Conservation (phyloP, 2,329 filamentous ascomycete species). For the Coniochaeta sp. region DNA sequence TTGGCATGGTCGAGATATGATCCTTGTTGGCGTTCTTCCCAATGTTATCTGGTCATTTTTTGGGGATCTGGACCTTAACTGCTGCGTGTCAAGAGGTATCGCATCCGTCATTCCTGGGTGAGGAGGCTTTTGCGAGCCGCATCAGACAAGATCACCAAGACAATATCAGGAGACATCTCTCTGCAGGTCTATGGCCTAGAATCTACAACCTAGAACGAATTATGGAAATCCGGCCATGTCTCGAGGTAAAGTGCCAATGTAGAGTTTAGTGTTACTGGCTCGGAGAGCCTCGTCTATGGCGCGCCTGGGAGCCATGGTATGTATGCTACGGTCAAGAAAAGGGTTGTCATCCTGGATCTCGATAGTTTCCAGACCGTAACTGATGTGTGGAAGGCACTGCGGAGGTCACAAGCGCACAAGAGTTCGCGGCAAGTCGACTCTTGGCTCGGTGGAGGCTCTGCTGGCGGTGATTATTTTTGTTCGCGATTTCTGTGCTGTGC, state of each 20-base stretch:
- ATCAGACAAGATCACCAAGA: neutral
- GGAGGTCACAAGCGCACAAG: neutral
- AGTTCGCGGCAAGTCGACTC: neutral
- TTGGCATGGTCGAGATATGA: neutral
- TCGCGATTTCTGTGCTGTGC: too few relatives aligned
- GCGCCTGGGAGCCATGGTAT: neutral
- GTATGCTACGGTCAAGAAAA: neutral
- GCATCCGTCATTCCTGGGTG: neutral
- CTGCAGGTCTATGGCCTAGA: neutral
- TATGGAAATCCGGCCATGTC: too few relatives aligned
- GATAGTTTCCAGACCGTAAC: neutral
- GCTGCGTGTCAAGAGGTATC: too few relatives aligned
- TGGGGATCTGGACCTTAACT: neutral
- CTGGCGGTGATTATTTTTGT: neutral
- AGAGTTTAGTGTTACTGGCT: neutral
- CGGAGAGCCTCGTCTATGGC: neutral
- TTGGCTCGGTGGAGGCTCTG: neutral
- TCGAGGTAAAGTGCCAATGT: neutral
- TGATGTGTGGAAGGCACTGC: neutral
- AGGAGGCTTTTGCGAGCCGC: neutral
- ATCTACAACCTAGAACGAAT: neutral
- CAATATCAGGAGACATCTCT: neutral
- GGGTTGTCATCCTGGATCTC: neutral
- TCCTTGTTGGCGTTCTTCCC: neutral
- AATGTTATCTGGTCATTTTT: neutral